Conservation (phyloP, 2,329 filamentous ascomycete species). For the Ceratocystis cubensis region DNA sequence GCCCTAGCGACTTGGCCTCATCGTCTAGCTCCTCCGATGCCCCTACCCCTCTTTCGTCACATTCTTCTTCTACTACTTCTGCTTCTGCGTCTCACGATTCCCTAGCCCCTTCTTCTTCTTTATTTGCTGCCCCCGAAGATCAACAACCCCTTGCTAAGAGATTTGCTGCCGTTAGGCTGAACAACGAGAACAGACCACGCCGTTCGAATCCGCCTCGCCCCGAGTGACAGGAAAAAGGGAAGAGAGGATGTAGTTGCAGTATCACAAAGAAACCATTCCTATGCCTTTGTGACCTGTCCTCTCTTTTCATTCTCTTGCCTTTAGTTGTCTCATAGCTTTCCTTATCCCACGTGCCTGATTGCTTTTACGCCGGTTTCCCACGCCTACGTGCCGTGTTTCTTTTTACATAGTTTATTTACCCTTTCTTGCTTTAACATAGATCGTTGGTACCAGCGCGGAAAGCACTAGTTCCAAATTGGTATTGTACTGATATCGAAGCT, state of each 20-base stretch:
- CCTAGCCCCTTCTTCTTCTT: not conserved
- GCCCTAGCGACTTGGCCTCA: conserved; percentile 23
- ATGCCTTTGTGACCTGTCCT: not conserved
- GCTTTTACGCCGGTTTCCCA: too few relatives aligned
- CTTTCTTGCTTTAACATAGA: too few relatives aligned
- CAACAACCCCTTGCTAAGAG: conserved; percentile 49
- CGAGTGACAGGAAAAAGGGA: not conserved
- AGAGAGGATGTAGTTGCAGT: too few relatives aligned
- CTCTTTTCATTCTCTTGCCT: not conserved
- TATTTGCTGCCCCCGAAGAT: conserved; percentile 29
- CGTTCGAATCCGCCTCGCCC: conserved; percentile 15
- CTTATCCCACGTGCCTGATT: too few relatives aligned
- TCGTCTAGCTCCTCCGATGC: conserved; percentile 25
- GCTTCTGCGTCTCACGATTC: conserved; percentile 1
- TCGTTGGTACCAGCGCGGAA: too few relatives aligned
- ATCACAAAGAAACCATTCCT: not conserved
- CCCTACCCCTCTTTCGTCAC: conserved; percentile 23
- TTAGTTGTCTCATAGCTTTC: too few relatives aligned
- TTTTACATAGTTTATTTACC: too few relatives aligned
- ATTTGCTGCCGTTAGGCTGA: conserved; percentile 54
- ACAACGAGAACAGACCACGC: conserved; percentile 28
- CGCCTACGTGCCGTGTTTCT: too few relatives aligned
- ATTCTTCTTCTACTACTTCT: conserved; percentile 17
- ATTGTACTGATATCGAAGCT: too few relatives aligned
- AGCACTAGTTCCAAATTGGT: too few relatives aligned